phyloP scores from a whole-genome alignment of 805 yeast species.

The Teunomyces kruisii region DNA sequence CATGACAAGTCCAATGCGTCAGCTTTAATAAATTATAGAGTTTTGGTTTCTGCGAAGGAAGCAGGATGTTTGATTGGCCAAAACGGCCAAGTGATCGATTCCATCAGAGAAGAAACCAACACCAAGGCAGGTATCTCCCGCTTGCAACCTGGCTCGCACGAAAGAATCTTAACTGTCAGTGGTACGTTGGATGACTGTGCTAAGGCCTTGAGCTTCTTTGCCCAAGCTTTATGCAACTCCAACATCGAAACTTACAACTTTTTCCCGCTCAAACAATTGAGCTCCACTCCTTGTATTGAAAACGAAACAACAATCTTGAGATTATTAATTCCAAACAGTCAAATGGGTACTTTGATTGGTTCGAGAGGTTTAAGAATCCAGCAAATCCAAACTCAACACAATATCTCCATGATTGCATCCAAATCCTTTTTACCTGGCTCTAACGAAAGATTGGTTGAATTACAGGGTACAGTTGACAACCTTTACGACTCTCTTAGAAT shows the following conservation, averaged over 20 bases:
- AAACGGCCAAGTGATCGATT: slow-evolving; percentile 75
- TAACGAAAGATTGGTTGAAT: slow-evolving; percentile 81
- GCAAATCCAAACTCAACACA: slow-evolving; percentile 64
- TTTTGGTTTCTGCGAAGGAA: slow-evolving; percentile 78
- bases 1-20: slow-evolving; percentile 25
- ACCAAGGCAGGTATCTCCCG: slow-evolving; percentile 88
- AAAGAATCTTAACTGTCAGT: slow-evolving; percentile 75
- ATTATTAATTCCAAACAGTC: slow-evolving; percentile 76
- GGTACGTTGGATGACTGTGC: slow-evolving; percentile 73
- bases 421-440: slow-evolving; percentile 79
- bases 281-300: slow-evolving; percentile 50
- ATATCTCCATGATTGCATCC: slow-evolving; percentile 83
- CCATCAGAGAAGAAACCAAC: slow-evolving; percentile 68
- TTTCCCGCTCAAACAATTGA: slow-evolving; percentile 60
- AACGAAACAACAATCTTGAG: slow-evolving; percentile 59
- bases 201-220: slow-evolving; percentile 66
- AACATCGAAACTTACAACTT: slow-evolving; percentile 44
- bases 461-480: slow-evolving; percentile 73
- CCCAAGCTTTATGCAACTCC: slow-evolving; percentile 58
- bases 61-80: slow-evolving; percentile 91
- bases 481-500: slow-evolving; percentile 57
- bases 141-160: slow-evolving; percentile 75
- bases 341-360: slow-evolving; percentile 88
- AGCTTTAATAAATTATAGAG: slow-evolving; percentile 44
- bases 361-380: slow-evolving; percentile 79